Evolutionary conservation across 2,329 filamentous ascomycete species (phyloP).

Genomic region (Botrytis porri): DNA sequence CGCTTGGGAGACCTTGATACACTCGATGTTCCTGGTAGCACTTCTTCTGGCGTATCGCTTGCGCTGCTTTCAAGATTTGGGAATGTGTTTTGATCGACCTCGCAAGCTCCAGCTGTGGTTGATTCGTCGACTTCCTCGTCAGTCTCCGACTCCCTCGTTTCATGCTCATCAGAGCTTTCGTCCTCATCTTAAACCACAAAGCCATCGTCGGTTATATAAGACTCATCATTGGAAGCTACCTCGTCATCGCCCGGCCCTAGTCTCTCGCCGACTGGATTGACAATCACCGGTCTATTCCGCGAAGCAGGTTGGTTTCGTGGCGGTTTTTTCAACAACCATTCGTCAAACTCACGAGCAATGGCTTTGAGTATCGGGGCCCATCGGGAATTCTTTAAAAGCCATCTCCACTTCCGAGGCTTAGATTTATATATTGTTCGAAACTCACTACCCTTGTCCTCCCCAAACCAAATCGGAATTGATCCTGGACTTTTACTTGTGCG

Average conservation of each 20-base stretch:
- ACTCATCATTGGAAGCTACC: not conserved
- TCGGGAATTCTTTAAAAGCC: not conserved
- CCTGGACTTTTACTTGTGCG: not conserved
- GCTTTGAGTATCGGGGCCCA: conserved; percentile 6
- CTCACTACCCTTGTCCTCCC: conserved; percentile 5
- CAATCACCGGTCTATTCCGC: not conserved
- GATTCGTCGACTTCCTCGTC: not conserved
- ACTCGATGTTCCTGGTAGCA: not conserved
- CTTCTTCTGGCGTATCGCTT: not conserved
- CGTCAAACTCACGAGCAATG: conserved; percentile 2
- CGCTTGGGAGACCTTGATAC: not conserved
- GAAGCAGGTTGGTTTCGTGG: not conserved
- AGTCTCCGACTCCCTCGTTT: not conserved
- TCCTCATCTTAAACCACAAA: not conserved
- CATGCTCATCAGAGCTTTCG: not conserved
- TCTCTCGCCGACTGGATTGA: not conserved
- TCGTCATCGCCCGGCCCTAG: not conserved
- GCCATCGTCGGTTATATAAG: not conserved
- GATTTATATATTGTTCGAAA: not conserved
- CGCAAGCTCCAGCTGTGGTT: not conserved
- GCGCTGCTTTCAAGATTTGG: not conserved
- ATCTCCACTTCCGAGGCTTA: not conserved
- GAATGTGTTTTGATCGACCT: not conserved
- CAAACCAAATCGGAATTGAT: conserved; percentile 16
- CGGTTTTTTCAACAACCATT: not conserved